Conservation (phyloP, 257 asterid genomes). For the Jacaranda mimosifolia region DNA sequence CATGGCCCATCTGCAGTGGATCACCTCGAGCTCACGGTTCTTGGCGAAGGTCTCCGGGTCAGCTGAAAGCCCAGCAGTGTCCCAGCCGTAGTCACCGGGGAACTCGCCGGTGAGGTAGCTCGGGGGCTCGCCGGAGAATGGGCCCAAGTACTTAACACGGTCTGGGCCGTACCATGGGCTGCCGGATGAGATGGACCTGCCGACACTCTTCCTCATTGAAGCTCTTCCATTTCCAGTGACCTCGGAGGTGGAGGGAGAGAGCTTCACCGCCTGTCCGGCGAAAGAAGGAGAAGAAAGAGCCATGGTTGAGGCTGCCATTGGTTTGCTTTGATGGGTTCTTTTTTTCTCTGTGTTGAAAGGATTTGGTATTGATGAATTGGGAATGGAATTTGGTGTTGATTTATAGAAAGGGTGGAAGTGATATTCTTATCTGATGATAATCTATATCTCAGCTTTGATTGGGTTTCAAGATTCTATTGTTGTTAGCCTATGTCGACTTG, state of each 20-base stretch:
- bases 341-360: not conserved
- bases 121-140: conserved; percentile 73
- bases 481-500: not conserved
- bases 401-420: not conserved
- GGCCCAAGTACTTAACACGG: conserved; percentile 74
- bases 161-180: conserved; percentile 84
- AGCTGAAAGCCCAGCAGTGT: conserved; percentile 81
- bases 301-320: conserved; percentile 63
- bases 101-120: conserved; percentile 75
- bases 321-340: conserved; percentile 4
- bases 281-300: conserved; percentile 67
- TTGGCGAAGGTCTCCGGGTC: conserved; percentile 77
- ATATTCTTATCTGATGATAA: conserved; percentile 27
- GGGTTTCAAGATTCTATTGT: conserved; percentile 31
- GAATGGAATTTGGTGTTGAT: not conserved
- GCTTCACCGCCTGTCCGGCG: conserved; percentile 55
- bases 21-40: conserved; percentile 76
- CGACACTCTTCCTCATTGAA: conserved; percentile 50
- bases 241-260: conserved; percentile 46
- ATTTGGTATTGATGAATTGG: conserved; percentile 22
- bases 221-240: conserved; percentile 40
- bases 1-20: conserved; percentile 83
- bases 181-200: conserved; percentile 49
- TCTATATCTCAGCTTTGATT: conserved; percentile 33
- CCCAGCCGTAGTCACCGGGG: conserved; percentile 88